These are phyloP conservation scores for Bipolaris gigantea DNA, from an alignment of 2,329 filamentous ascomycete genomes.

Conservation along the genomic window DNA sequence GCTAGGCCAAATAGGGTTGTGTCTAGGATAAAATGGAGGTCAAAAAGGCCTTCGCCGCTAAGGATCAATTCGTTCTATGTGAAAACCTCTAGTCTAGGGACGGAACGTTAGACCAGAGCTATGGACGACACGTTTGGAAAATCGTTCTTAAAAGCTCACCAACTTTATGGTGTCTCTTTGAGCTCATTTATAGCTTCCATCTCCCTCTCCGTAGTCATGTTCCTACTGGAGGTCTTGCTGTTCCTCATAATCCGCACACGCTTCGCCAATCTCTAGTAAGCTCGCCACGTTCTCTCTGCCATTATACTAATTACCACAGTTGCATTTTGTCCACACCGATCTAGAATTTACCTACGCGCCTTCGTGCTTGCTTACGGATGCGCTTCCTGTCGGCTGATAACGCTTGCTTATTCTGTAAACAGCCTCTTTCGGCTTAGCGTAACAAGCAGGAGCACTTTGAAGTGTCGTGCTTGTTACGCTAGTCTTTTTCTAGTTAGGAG, in stretches of 20 bases:
- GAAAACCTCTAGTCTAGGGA: too few species aligned
- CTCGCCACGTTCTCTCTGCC: not conserved
- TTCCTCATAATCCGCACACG: constrained; percentile 7
- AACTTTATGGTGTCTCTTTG: constrained; percentile 8
- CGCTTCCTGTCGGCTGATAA: too few species aligned
- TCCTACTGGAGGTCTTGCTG: constrained; percentile 7
- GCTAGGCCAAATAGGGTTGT: not conserved
- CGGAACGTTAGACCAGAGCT: not conserved
- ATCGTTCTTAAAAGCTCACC: constrained; percentile 11
- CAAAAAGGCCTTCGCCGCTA: too few species aligned
- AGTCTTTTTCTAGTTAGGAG: not conserved
- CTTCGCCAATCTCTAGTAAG: constrained; percentile 13
- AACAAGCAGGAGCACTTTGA: not conserved
- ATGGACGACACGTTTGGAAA: constrained; percentile 11
- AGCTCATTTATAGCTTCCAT: constrained; percentile 9
- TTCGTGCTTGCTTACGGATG: too few species aligned
- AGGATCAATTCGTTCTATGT: too few species aligned
- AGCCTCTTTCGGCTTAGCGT: not conserved
- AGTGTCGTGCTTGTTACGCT: not conserved
- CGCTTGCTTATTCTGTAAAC: too few species aligned
- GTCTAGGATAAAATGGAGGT: too few species aligned
- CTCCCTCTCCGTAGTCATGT: constrained; percentile 7
- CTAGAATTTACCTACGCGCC: too few species aligned
- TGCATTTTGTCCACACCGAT: too few species aligned
- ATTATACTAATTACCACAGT: too few species aligned